These are phyloP conservation scores for Cadophora luteo-olivacea DNA, from an alignment of 2,329 filamentous ascomycete genomes.

Conservation along the genomic window DNA sequence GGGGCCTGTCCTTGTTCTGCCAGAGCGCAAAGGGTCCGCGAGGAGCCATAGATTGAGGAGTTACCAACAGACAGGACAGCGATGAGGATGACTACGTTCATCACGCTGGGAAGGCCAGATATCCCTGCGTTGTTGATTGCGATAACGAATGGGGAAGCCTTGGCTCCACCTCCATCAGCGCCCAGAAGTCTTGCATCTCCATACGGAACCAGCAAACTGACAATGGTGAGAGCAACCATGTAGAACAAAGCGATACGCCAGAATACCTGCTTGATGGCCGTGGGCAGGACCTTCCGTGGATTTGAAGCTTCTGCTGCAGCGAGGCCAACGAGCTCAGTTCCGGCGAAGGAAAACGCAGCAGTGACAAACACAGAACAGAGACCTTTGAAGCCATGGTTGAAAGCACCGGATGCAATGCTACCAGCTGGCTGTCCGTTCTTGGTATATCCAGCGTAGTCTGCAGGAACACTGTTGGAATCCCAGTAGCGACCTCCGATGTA, in stretches of 20 bases:
- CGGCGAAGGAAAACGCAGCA: slow-evolving; percentile 58
- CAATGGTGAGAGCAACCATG: slow-evolving; percentile 56
- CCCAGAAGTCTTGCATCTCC: slow-evolving; percentile 50
- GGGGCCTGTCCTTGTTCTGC: slow-evolving; percentile 66
- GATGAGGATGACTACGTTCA: slow-evolving; percentile 65
- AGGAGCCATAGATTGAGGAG: slow-evolving; percentile 64
- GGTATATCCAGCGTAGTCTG: slow-evolving; percentile 51
- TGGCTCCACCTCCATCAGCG: slow-evolving; percentile 44
- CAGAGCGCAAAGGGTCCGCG: slow-evolving; percentile 63
- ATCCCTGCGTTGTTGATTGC: slow-evolving; percentile 61
- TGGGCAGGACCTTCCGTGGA: slow-evolving; percentile 55
- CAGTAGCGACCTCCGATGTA: slow-evolving; percentile 68
- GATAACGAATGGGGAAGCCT: slow-evolving; percentile 62
- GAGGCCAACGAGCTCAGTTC: slow-evolving; percentile 59
- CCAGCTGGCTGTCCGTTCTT: slow-evolving; percentile 21
- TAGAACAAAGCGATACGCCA: slow-evolving; percentile 62
- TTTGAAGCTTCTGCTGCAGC: slow-evolving; percentile 58
- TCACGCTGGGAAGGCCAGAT: slow-evolving; percentile 58
- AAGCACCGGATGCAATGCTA: slow-evolving; percentile 43
- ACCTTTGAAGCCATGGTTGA: slow-evolving; percentile 57
- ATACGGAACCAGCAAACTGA: slow-evolving; percentile 56
- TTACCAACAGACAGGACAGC: slow-evolving; percentile 66
- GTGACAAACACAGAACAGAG: slow-evolving; percentile 59
- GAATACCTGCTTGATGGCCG: slow-evolving; percentile 60
- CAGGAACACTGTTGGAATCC: slow-evolving; percentile 54